Evolutionary conservation across 257 asterid species (phyloP).

Genomic region (Voacanga thouarsii): DNA sequence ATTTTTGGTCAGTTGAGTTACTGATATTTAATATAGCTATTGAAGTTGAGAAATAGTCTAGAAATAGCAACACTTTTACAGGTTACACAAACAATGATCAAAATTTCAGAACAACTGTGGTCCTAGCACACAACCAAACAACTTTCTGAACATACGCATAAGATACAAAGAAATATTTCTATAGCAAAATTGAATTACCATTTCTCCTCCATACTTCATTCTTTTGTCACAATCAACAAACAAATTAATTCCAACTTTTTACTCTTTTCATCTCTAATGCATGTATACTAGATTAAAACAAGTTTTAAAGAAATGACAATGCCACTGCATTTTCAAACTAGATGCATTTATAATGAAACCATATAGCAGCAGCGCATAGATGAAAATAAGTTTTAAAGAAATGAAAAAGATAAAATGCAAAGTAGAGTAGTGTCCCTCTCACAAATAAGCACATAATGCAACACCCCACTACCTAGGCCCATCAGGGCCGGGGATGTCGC

Average conservation of each 20-base stretch:
- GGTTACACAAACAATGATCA: too few species aligned
- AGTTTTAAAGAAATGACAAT: not conserved
- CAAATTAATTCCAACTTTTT: too few species aligned
- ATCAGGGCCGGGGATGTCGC: too few species aligned
- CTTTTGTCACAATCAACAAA: not conserved
- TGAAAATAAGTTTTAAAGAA: not conserved
- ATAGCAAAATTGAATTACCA: not conserved
- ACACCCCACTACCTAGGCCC: too few species aligned
- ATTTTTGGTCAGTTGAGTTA: too few species aligned
- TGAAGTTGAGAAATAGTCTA: too few species aligned
- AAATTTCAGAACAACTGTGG: too few species aligned
- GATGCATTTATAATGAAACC: not conserved
- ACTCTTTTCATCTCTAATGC: not conserved
- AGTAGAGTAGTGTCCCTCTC: too few species aligned
- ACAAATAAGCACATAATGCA: not conserved
- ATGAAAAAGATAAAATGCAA: too few species aligned
- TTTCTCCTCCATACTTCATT: not conserved
- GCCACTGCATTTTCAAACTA: not conserved
- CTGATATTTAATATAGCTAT: too few species aligned
- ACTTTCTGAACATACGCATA: too few species aligned
- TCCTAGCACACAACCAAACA: not conserved
- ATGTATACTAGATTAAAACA: not conserved
- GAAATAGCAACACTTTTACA: too few species aligned
- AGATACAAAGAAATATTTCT: not conserved
- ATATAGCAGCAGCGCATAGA: not conserved